Percentiles rank a stretch among this genome's conserved stretches.
Conservation (phyloP, 169 alveolate genomes). For the Cryptosporidium viatorum region DNA sequence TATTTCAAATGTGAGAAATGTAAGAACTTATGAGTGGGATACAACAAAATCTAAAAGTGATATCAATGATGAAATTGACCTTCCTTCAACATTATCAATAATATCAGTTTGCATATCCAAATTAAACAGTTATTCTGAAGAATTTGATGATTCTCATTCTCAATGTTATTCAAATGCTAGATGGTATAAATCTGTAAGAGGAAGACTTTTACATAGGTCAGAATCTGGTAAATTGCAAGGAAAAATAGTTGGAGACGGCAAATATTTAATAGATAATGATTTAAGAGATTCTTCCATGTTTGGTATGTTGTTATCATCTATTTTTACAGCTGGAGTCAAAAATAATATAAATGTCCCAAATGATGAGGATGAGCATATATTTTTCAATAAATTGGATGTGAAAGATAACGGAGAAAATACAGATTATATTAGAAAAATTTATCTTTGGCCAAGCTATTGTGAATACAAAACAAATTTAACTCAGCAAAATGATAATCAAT, state of each 20-base stretch:
- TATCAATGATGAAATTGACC: slow-evolving; percentile 6
- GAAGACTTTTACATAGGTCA: slow-evolving; percentile 17
- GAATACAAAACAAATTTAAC: slow-evolving; percentile 19
- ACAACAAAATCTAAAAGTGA: background rate
- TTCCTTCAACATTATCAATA: slow-evolving; percentile 55
- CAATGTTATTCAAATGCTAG: slow-evolving; percentile 48
- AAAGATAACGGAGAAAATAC: slow-evolving; percentile 9
- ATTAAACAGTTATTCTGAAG: background rate
- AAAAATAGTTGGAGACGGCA: background rate
- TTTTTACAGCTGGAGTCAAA: slow-evolving; percentile 54
- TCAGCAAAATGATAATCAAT: background rate
- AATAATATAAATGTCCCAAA: slow-evolving; percentile 66
- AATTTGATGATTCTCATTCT: background rate
- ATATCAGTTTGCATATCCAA: slow-evolving; percentile 45
- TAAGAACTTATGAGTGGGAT: background rate
- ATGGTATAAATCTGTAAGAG: slow-evolving; percentile 61
- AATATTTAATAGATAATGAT: slow-evolving; percentile 19
- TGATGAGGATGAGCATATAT: slow-evolving; percentile 60
- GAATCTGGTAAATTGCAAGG: background rate
- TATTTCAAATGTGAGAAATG: background rate
- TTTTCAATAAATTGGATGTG: slow-evolving; percentile 40
- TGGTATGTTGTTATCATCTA: slow-evolving; percentile 56
- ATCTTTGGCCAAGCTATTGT: slow-evolving; percentile 70
- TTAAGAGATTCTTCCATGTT: slow-evolving; percentile 58
- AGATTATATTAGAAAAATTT: slow-evolving; percentile 13